Evolutionary conservation across 352 stramenopile genomes (phyloP).

Genomic region (Globisporangium takayamanum): DNA sequence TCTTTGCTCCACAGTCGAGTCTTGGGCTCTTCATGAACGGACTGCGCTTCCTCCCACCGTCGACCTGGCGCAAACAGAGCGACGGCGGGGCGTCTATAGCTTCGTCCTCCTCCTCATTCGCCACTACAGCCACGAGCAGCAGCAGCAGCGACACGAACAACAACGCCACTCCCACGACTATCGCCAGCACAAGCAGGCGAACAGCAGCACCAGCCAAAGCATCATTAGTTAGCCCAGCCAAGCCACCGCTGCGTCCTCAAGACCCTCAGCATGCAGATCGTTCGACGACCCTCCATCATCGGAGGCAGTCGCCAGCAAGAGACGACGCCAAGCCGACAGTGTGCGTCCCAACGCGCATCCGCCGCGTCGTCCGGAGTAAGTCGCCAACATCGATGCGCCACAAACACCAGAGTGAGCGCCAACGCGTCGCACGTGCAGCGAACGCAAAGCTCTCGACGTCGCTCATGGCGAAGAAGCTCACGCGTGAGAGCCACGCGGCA

Average conservation of each 20-base stretch:
- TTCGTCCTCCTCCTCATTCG: not conserved
- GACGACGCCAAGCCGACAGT: no score
- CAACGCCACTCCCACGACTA: no score
- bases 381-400: not conserved
- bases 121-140: not conserved
- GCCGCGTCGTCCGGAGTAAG: no score
- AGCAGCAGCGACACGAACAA: not conserved
- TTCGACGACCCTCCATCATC: no score
- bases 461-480: constrained; percentile 14
- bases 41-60: constrained; percentile 3
- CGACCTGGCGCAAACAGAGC: constrained; percentile 7
- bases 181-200: no score
- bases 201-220: no score
- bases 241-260: no score
- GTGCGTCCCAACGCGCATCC: no score
- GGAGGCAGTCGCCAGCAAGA: no score
- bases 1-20: constrained; percentile 7
- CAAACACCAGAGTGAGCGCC: not conserved
- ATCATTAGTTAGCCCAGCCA: no score
- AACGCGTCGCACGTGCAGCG: not conserved
- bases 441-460: constrained; percentile 13
- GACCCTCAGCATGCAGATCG: no score
- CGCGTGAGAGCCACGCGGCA: not conserved
- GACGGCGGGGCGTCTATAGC: not conserved
- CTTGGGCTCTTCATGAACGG: constrained; percentile 6